Percentiles rank a stretch among this genome's conserved stretches.
These are phyloP conservation scores for Monosporascus sp. DNA, from an alignment of 2,329 filamentous ascomycete genomes.

Conservation along the genomic window DNA sequence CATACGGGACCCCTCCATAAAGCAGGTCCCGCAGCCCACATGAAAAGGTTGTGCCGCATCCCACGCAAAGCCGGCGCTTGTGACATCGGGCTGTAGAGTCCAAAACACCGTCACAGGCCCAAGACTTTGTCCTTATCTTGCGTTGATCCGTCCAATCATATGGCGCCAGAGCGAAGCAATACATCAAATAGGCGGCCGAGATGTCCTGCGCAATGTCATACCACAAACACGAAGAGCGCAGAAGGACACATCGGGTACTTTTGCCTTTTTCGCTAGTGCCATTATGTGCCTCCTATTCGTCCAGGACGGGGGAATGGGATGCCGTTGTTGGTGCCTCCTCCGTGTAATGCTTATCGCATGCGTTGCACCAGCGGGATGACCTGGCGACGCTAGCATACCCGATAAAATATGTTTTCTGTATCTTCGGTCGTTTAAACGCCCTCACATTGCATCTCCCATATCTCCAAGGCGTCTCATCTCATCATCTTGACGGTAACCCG, in stretches of 20 bases:
- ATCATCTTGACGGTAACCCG: not conserved
- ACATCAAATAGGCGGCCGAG: not conserved
- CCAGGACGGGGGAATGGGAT: not conserved
- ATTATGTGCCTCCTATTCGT: not conserved
- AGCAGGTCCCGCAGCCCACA: too few species aligned
- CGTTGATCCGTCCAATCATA: not conserved
- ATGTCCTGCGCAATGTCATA: not conserved
- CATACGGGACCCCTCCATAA: too few species aligned
- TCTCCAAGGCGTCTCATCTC: not conserved
- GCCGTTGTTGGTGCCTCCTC: not conserved
- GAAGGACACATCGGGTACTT: not conserved
- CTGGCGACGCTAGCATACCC: not conserved
- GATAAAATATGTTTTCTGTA: not conserved
- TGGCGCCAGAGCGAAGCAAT: not conserved
- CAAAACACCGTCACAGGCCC: not conserved
- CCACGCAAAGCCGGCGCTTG: not conserved
- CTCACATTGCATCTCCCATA: not conserved
- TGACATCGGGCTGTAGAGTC: not conserved
- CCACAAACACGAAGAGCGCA: not conserved
- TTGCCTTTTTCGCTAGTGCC: not conserved
- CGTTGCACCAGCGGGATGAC: not conserved
- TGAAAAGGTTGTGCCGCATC: not conserved
- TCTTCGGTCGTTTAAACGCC: not conserved
- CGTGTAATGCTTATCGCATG: not conserved
- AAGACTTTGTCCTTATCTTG: not conserved